Percentiles rank a stretch among this genome's conserved stretches.
Conservation (phyloP, 495 filamentous ascomycete genomes). For the Xylaria longipes region DNA sequence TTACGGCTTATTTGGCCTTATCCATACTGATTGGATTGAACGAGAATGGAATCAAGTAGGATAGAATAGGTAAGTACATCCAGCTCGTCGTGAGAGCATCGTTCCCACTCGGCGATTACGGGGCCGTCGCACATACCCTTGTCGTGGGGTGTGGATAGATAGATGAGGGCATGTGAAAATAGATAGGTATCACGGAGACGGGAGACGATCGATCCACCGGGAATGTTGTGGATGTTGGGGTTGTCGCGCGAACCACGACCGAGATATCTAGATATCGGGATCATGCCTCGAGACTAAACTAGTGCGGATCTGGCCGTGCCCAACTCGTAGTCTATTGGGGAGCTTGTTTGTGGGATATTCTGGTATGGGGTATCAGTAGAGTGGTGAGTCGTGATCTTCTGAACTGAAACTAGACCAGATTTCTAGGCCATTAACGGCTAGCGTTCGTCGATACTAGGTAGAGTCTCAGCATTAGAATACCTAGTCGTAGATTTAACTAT, state of each 20-base stretch:
- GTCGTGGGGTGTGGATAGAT: background rate
- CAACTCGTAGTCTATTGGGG: slow-evolving; percentile 2
- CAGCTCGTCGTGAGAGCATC: background rate
- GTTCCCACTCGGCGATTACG: background rate
- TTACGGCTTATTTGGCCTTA: background rate
- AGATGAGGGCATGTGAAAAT: background rate
- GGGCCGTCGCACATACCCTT: background rate
- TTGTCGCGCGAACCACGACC: slow-evolving; percentile 19
- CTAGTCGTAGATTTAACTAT: background rate
- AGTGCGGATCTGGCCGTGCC: slow-evolving; percentile 10
- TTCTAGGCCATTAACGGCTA: background rate
- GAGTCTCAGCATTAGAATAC: background rate
- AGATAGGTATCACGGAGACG: slow-evolving; percentile 2
- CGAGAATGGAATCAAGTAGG: background rate
- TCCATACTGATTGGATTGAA: background rate
- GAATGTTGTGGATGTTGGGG: slow-evolving; percentile 3
- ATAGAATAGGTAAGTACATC: background rate
- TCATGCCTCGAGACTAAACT: slow-evolving; percentile 1
- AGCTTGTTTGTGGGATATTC: background rate
- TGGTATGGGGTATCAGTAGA: background rate
- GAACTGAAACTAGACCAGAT: background rate
- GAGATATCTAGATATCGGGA: slow-evolving; percentile 10
- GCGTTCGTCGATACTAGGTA: background rate
- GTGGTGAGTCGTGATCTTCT: background rate
- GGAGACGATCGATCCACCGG: background rate